Percentiles rank a stretch among this genome's conserved stretches.
These are phyloP conservation scores for Teratosphaeria viscida DNA, from an alignment of 2,329 filamentous ascomycete genomes.

Conservation along the genomic window DNA sequence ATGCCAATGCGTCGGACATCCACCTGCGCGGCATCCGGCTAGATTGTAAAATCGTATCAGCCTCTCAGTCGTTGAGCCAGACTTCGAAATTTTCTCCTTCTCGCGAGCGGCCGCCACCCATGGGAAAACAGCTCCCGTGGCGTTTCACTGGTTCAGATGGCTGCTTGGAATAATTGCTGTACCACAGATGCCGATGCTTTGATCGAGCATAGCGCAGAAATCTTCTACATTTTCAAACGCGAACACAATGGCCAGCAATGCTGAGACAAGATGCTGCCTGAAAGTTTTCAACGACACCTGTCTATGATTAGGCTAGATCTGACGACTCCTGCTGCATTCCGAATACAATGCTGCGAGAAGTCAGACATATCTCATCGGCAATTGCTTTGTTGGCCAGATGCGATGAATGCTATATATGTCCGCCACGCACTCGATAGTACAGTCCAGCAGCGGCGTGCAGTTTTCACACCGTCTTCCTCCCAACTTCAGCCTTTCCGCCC, in stretches of 20 bases:
- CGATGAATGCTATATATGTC: not conserved
- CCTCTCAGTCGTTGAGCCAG: too few relatives aligned
- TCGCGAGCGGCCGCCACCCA: too few relatives aligned
- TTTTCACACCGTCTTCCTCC: not conserved
- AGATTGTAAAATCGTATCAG: too few relatives aligned
- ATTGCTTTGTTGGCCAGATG: not conserved
- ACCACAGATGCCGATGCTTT: too few relatives aligned
- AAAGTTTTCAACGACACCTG: not conserved
- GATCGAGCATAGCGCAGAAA: too few relatives aligned
- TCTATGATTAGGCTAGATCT: not conserved
- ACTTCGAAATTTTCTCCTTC: too few relatives aligned
- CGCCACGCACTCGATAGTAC: not conserved
- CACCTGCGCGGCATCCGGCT: too few relatives aligned
- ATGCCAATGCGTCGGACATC: too few relatives aligned
- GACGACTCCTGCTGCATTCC: not conserved
- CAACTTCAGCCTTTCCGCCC: not conserved
- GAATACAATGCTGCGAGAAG: not conserved
- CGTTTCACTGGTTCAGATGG: too few relatives aligned
- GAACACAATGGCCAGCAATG: not conserved
- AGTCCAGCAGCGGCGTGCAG: not conserved
- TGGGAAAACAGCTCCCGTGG: too few relatives aligned
- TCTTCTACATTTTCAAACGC: too few relatives aligned
- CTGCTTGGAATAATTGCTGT: too few relatives aligned
- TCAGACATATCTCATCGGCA: not conserved
- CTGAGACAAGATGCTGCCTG: not conserved